A percentile compares a stretch with the other conserved stretches of the same genome.
Evolutionary conservation across 177 flowering plant genomes (phyloP).

Genomic region (Vitis hybrid): DNA sequence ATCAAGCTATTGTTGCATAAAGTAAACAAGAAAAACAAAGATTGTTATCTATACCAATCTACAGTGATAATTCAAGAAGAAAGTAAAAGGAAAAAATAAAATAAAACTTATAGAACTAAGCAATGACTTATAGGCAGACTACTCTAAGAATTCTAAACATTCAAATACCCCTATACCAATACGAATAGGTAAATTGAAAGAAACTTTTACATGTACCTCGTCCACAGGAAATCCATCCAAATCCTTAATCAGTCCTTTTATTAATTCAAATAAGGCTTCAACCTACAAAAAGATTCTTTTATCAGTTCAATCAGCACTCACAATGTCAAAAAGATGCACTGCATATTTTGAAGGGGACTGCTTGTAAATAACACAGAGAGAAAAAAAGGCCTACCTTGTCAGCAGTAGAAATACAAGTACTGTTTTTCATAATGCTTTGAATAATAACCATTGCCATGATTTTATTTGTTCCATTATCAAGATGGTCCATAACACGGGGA

Average conservation of each 20-base stretch:
- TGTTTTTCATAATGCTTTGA: slow-evolving; percentile 89
- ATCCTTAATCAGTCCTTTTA: slow-evolving; percentile 90
- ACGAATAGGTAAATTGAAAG: too few relatives aligned
- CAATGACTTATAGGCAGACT: too few relatives aligned
- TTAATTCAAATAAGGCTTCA: slow-evolving; percentile 90
- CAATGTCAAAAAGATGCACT: too few relatives aligned
- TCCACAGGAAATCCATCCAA: slow-evolving; percentile 62
- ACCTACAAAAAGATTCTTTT: slow-evolving; percentile 45
- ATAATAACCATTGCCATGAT: slow-evolving; percentile 94
- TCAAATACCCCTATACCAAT: neutral
- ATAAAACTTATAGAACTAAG: neutral
- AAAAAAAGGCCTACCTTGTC: slow-evolving; percentile 59
- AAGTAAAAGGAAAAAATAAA: neutral
- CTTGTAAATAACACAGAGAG: neutral
- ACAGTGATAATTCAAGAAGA: neutral
- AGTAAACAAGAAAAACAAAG: neutral
- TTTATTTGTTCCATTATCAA: slow-evolving; percentile 88
- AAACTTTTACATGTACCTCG: slow-evolving; percentile 48
- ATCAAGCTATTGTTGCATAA: slow-evolving; percentile 55
- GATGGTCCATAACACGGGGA: slow-evolving; percentile 91
- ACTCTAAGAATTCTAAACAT: neutral
- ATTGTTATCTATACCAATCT: too few relatives aligned
- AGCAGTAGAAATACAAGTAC: slow-evolving; percentile 71
- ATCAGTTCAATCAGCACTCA: too few relatives aligned
- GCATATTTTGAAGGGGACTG: too few relatives aligned